phyloP scores from a whole-genome alignment of 2,329 filamentous ascomycete species.

The Trichoderma endophyticum region DNA sequence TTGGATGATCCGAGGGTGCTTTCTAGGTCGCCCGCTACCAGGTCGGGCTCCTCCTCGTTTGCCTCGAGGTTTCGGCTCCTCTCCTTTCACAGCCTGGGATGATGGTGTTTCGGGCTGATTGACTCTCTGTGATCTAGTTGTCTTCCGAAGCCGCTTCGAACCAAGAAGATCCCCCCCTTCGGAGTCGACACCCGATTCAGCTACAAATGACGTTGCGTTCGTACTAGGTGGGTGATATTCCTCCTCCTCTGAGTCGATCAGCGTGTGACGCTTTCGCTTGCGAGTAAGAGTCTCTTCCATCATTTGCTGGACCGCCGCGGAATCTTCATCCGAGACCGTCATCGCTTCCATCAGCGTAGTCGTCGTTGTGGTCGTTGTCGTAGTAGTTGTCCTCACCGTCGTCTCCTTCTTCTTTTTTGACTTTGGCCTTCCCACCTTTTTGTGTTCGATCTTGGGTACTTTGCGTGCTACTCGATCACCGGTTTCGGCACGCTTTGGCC shows the following conservation, averaged over 20 bases:
- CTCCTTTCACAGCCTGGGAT: slow-evolving; percentile 22
- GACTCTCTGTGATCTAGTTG: slow-evolving; percentile 23
- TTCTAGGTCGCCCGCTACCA: slow-evolving; percentile 39
- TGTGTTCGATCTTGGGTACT: slow-evolving; percentile 24
- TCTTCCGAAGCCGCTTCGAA: slow-evolving; percentile 28
- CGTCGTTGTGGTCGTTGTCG: slow-evolving; percentile 17
- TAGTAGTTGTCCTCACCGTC: slow-evolving; percentile 7
- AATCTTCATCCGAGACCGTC: slow-evolving; percentile 11
- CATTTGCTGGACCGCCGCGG: neutral
- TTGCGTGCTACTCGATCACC: slow-evolving; percentile 26
- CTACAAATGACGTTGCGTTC: slow-evolving; percentile 24
- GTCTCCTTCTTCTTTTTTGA: slow-evolving; percentile 13
- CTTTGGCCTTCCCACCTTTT: slow-evolving; percentile 24
- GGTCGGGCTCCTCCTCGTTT: slow-evolving; percentile 39
- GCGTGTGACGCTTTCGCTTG: slow-evolving; percentile 30
- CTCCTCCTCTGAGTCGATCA: slow-evolving; percentile 31
- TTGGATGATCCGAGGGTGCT: slow-evolving; percentile 31
- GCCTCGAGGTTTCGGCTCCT: slow-evolving; percentile 32
- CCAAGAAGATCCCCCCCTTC: slow-evolving; percentile 23
- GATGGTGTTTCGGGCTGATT: slow-evolving; percentile 17
- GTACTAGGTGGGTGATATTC: slow-evolving; percentile 29
- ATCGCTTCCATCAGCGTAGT: neutral
- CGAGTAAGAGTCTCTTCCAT: slow-evolving; percentile 18
- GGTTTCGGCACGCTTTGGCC: slow-evolving; percentile 21
- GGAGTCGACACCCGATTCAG: slow-evolving; percentile 26